Evolutionary conservation across 2,329 filamentous ascomycete species (phyloP).

Genomic region (Aureobasidium melanogenum): DNA sequence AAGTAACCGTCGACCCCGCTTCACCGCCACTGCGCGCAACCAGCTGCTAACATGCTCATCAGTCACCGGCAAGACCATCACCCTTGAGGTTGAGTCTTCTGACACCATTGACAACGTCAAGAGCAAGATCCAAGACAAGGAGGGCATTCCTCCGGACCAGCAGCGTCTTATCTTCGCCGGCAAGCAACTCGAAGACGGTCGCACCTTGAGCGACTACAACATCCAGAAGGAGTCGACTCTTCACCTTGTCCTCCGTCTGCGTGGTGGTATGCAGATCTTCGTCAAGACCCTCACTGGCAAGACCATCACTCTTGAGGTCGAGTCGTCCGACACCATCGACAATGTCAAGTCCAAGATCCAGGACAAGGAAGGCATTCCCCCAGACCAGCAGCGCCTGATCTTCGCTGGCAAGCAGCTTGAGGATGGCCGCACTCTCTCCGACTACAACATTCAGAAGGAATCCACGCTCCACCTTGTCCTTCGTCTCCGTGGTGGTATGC

Average conservation of each 20-base stretch:
- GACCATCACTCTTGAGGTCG: constrained; percentile 88
- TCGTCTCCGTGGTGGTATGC: constrained; percentile 83
- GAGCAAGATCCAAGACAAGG: constrained; percentile 96
- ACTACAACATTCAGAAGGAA: constrained; percentile 91
- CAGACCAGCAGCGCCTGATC: constrained; percentile 88
- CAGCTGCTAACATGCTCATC: constrained; percentile 27
- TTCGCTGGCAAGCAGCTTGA: constrained; percentile 92
- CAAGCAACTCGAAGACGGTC: constrained; percentile 92
- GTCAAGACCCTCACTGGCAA: constrained; percentile 57
- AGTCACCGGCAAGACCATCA: constrained; percentile 62
- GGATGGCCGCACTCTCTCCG: constrained; percentile 79
- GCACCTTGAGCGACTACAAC: constrained; percentile 86
- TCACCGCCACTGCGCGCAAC: constrained; percentile 18
- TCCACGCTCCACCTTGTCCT: constrained; percentile 93
- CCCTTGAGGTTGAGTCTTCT: constrained; percentile 58
- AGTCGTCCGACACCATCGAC: constrained; percentile 84
- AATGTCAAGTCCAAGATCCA: constrained; percentile 91
- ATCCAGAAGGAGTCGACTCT: constrained; percentile 68
- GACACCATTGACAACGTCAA: constrained; percentile 97
- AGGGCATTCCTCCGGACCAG: constrained; percentile 92
- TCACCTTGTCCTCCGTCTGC: constrained; percentile 55
- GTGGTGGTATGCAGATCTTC: constrained; percentile 59
- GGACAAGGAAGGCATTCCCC: constrained; percentile 75
- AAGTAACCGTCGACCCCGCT: constrained; percentile 39
- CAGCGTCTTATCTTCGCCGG: constrained; percentile 94